These are phyloP conservation scores for Inonotus hispidus DNA, from an alignment of 1,284 basidiomycete genomes.

Conservation along the genomic window DNA sequence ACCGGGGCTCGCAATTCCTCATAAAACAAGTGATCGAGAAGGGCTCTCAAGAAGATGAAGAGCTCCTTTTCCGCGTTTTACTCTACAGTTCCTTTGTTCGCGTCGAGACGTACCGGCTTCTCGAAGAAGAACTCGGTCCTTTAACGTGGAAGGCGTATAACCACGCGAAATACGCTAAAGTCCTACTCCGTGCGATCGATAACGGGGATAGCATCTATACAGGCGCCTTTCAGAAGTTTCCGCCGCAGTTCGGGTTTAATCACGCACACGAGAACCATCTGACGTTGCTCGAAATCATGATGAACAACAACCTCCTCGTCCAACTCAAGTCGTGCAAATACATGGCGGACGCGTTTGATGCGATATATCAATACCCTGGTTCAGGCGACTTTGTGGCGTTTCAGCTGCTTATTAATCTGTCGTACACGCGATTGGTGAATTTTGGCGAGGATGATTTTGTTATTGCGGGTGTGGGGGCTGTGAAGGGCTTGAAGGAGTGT, in stretches of 20 bases:
- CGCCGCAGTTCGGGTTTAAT: slow-evolving; percentile 40
- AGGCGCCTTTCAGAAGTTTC: slow-evolving; percentile 59
- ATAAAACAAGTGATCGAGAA: slow-evolving; percentile 55
- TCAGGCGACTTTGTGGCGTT: slow-evolving; percentile 58
- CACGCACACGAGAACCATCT: slow-evolving; percentile 51
- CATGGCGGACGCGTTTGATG: slow-evolving; percentile 50
- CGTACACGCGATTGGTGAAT: slow-evolving; percentile 48
- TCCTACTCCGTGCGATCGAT: slow-evolving; percentile 38
- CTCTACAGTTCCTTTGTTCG: slow-evolving; percentile 58
- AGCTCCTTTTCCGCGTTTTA: slow-evolving; percentile 55
- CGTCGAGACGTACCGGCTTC: slow-evolving; percentile 55
- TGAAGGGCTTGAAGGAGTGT: slow-evolving; percentile 43
- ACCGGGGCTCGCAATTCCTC: slow-evolving; percentile 55
- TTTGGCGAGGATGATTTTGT: slow-evolving; percentile 59
- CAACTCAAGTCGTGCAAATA: slow-evolving; percentile 39
- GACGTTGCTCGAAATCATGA: slow-evolving; percentile 47
- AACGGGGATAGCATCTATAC: slow-evolving; percentile 46
- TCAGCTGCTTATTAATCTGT: slow-evolving; percentile 51
- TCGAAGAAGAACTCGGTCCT: slow-evolving; percentile 41
- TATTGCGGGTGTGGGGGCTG: slow-evolving; percentile 51
- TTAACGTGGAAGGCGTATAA: slow-evolving; percentile 48
- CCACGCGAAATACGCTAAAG: slow-evolving; percentile 39
- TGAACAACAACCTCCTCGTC: slow-evolving; percentile 40
- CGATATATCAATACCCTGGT: slow-evolving; percentile 48
- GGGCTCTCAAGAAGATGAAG: slow-evolving; percentile 46